Percentiles rank a stretch among this genome's conserved stretches.
Evolutionary conservation across 495 filamentous ascomycete genomes (phyloP).

Genomic region (Gamarada debralockiae): DNA sequence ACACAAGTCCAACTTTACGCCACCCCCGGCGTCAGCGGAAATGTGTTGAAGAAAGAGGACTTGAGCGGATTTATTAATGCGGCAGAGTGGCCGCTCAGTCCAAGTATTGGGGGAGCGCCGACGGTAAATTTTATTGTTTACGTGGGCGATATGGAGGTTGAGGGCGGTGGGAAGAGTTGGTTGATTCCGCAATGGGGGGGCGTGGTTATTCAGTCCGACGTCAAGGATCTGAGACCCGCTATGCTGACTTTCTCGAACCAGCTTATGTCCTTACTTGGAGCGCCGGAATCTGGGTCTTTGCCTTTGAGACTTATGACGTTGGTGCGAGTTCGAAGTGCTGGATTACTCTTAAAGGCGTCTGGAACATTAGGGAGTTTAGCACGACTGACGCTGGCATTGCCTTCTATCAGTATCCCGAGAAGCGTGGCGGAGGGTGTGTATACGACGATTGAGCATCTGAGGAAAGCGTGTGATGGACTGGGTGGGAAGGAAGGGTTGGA

Average conservation of each 20-base stretch:
- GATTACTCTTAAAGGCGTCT: conserved; percentile 82
- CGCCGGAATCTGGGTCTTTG: conserved; percentile 73
- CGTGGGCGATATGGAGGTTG: conserved; percentile 62
- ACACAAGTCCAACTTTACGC: conserved; percentile 96
- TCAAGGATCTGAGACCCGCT: conserved; percentile 65
- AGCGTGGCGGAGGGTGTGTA: conserved; percentile 82
- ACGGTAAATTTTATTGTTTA: conserved; percentile 96
- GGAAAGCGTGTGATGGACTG: conserved; percentile 70
- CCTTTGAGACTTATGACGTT: conserved; percentile 83
- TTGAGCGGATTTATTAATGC: conserved; percentile 94
- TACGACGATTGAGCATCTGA: conserved; percentile 71
- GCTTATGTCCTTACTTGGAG: conserved; percentile 82
- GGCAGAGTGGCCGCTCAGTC: conserved; percentile 94
- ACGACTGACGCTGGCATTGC: conserved; percentile 76
- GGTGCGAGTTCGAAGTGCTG: conserved; percentile 77
- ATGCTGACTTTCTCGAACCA: conserved; percentile 90
- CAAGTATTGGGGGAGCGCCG: conserved; percentile 87
- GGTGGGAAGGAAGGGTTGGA: conserved; percentile 57
- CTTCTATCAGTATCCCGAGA: conserved; percentile 85
- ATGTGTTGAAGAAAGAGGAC: conserved; percentile 78
- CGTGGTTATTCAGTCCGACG: conserved; percentile 39
- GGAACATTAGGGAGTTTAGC: conserved; percentile 93
- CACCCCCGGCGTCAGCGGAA: conserved; percentile 62
- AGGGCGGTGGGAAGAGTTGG: conserved; percentile 78
- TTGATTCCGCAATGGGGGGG: conserved; percentile 97